These are phyloP conservation scores for Talaromyces trachyspermus DNA, from an alignment of 495 filamentous ascomycete species.

Conservation along the genomic window DNA sequence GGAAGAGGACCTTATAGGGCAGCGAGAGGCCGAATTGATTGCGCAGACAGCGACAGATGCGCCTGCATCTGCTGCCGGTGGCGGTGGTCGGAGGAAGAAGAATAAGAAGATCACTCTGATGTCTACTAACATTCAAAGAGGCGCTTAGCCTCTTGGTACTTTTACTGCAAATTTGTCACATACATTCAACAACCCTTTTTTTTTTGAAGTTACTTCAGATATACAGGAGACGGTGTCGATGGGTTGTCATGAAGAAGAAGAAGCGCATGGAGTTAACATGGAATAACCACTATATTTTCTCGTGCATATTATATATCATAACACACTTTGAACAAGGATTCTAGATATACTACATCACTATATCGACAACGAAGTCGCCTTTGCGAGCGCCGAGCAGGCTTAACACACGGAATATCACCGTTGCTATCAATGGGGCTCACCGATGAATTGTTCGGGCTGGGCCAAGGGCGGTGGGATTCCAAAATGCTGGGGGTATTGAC, in stretches of 20 bases:
- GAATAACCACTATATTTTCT: no score
- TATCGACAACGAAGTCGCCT: constrained; percentile 46
- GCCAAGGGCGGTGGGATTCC: constrained; percentile 42
- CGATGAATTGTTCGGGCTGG: constrained; percentile 36
- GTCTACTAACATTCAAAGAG: constrained; percentile 72
- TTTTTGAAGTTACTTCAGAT: no score
- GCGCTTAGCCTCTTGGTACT: constrained; percentile 38
- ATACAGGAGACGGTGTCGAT: no score
- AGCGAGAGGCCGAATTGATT: constrained; percentile 33
- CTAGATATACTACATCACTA: no score
- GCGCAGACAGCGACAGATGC: constrained; percentile 25
- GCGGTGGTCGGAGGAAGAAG: constrained; percentile 65
- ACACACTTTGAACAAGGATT: no score
- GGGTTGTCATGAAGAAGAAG: no score
- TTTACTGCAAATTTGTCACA: background rate
- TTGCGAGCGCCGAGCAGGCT: constrained; percentile 29
- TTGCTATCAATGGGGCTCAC: constrained; percentile 32
- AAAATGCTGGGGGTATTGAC: constrained; percentile 35
- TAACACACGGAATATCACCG: constrained; percentile 41
- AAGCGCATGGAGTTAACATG: no score
- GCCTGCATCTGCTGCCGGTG: constrained; percentile 17
- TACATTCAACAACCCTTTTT: background rate
- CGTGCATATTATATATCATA: no score
- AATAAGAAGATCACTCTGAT: constrained; percentile 91
- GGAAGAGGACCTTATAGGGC: constrained; percentile 59